phyloP scores from a whole-genome alignment of 1,284 basidiomycete species.

The Mixia osmundae region DNA sequence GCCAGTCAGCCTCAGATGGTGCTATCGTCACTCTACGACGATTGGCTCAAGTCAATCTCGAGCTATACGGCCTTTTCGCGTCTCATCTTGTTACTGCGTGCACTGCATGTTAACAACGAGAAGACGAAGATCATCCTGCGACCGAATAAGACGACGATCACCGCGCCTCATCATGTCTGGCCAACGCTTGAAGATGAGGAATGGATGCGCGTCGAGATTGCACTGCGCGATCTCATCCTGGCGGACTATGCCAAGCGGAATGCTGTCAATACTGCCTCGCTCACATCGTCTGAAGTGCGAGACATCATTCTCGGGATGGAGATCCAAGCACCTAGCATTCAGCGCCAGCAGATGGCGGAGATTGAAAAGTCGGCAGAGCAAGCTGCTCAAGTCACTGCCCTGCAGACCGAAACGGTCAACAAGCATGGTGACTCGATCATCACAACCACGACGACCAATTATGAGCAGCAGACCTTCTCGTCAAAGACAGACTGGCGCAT shows the following conservation, averaged over 20 bases:
- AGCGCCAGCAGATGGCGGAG: conserved; percentile 98
- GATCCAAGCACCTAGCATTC: conserved; percentile 55
- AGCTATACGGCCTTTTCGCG: conserved; percentile 98
- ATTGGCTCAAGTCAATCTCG: conserved; percentile 97
- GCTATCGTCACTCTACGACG: conserved; percentile 92
- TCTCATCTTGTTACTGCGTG: conserved; percentile 79
- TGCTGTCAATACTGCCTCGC: conserved; percentile 90
- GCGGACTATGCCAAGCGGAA: conserved; percentile 97
- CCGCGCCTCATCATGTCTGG: conserved; percentile 94
- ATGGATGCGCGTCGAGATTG: conserved; percentile 99
- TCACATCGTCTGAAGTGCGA: conserved; percentile 86
- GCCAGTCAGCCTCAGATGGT: conserved; percentile 99
- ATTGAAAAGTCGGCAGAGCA: conserved; percentile 82
- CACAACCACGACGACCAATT: conserved; percentile 89
- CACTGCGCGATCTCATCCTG: conserved; percentile 35
- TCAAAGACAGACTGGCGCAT: conserved; percentile 95
- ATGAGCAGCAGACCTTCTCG: conserved; percentile 91
- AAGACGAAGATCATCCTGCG: conserved; percentile 55
- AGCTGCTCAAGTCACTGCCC: conserved; percentile 79
- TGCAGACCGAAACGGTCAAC: conserved; percentile 93
- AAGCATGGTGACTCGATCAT: conserved; percentile 92
- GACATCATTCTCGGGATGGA: conserved; percentile 95
- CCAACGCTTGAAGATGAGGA: conserved; percentile 83
- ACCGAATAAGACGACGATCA: conserved; percentile 48
- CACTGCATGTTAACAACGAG: conserved; percentile 96